phyloP scores from a whole-genome alignment of 2,329 filamentous ascomycete genomes.

The Botryotinia globosa region DNA sequence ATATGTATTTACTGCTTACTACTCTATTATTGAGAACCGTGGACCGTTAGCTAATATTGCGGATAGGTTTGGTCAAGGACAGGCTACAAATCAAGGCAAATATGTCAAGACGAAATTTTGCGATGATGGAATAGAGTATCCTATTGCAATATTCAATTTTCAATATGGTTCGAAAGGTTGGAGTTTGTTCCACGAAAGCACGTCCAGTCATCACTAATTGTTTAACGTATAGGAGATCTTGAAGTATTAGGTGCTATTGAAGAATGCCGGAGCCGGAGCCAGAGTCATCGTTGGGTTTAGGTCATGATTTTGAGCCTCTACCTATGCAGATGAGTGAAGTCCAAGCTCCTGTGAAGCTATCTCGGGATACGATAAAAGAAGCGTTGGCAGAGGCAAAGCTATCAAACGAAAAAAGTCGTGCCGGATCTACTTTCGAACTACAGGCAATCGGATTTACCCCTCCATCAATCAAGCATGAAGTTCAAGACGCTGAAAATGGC shows the following conservation, averaged over 20 bases:
- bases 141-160: conserved; percentile 14
- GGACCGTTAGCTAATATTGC: neutral
- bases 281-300: neutral
- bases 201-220: neutral
- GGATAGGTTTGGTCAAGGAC: neutral
- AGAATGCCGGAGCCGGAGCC: neutral
- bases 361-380: neutral
- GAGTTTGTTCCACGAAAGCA: neutral
- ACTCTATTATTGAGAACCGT: neutral
- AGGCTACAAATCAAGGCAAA: neutral
- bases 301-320: neutral
- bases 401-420: neutral
- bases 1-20: neutral
- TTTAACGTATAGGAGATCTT: neutral
- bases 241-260: neutral
- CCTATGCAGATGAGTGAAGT: neutral
- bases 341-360: neutral
- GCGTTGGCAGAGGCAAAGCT: neutral
- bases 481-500: neutral
- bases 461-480: neutral
- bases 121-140: neutral
- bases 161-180: conserved; percentile 3
- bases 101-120: too few species aligned
- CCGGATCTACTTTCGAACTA: neutral
- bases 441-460: neutral